Evolutionary conservation across 1,284 basidiomycete species (phyloP).

Genomic region (Fistulina hepatica): DNA sequence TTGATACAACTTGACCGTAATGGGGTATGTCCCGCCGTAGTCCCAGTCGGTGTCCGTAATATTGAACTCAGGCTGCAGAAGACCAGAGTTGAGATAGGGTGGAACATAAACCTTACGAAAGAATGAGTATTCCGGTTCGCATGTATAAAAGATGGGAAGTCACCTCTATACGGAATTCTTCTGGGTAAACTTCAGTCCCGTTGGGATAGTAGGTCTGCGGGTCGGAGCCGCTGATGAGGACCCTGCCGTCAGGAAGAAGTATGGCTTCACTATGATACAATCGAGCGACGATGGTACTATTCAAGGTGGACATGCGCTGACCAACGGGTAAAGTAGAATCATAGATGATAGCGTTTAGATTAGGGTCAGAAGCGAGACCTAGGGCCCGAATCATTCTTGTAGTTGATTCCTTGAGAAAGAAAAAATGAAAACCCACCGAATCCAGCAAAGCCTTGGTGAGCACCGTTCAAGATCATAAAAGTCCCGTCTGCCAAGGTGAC

Average conservation of each 20-base stretch:
- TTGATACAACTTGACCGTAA: slow-evolving; percentile 46
- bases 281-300: slow-evolving; percentile 65
- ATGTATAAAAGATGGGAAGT: slow-evolving; percentile 2
- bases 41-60: slow-evolving; percentile 50
- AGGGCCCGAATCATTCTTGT: too few relatives aligned
- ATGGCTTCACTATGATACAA: slow-evolving; percentile 57
- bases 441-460: slow-evolving; percentile 55
- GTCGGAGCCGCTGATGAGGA: slow-evolving; percentile 64
- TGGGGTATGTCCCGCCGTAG: slow-evolving; percentile 38
- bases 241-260: slow-evolving; percentile 44
- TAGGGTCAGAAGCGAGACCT: slow-evolving; percentile 54
- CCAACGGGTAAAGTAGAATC: slow-evolving; percentile 49
- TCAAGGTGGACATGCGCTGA: slow-evolving; percentile 56
- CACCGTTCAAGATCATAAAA: slow-evolving; percentile 63
- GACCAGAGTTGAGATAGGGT: slow-evolving; percentile 55
- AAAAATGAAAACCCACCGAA: too few relatives aligned
- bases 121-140: slow-evolving; percentile 1
- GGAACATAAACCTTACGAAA: slow-evolving; percentile 47
- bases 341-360: slow-evolving; percentile 54
- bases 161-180: slow-evolving; percentile 65
- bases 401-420: too few relatives aligned
- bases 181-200: too few relatives aligned
- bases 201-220: slow-evolving; percentile 44
- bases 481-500: slow-evolving; percentile 64
- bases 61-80: slow-evolving; percentile 45